Conservation (phyloP, 352 stramenopile genomes). For the Phytopythium sindhum region DNA sequence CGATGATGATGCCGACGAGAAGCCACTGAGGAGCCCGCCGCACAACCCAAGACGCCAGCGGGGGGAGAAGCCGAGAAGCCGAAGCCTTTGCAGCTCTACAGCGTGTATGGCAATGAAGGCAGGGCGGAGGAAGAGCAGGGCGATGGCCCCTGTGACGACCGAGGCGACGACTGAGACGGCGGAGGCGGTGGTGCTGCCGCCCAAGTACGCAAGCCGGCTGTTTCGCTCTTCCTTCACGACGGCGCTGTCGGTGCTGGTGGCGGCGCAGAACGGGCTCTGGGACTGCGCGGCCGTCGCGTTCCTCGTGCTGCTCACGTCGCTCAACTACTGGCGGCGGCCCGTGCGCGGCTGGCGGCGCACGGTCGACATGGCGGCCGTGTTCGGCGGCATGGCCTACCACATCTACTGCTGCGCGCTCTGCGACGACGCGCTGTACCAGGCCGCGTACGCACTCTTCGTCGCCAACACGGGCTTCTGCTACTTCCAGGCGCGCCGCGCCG, state of each 20-base stretch:
- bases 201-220: slow-evolving; percentile 61
- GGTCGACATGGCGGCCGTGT: slow-evolving; percentile 64
- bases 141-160: not conserved
- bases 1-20: not conserved
- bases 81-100: too few relatives aligned
- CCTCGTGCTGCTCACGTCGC: slow-evolving; percentile 73
- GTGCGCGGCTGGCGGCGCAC: slow-evolving; percentile 71
- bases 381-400: slow-evolving; percentile 56
- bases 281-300: slow-evolving; percentile 55
- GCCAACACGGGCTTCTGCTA: slow-evolving; percentile 75
- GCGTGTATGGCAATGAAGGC: not conserved
- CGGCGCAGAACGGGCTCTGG: slow-evolving; percentile 56
- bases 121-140: not conserved
- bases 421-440: slow-evolving; percentile 48
- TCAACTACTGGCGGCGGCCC: slow-evolving; percentile 84
- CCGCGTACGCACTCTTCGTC: slow-evolving; percentile 61
- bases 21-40: not conserved
- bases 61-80: not conserved
- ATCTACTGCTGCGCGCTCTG: slow-evolving; percentile 63
- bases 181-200: slow-evolving; percentile 45
- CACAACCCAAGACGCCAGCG: not conserved
- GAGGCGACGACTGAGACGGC: slow-evolving; percentile 5
- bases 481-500: slow-evolving; percentile 47
- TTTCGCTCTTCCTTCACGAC: slow-evolving; percentile 75
- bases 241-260: slow-evolving; percentile 53